phyloP scores from a whole-genome alignment of 352 stramenopile species.

The Pythium sp. region DNA sequence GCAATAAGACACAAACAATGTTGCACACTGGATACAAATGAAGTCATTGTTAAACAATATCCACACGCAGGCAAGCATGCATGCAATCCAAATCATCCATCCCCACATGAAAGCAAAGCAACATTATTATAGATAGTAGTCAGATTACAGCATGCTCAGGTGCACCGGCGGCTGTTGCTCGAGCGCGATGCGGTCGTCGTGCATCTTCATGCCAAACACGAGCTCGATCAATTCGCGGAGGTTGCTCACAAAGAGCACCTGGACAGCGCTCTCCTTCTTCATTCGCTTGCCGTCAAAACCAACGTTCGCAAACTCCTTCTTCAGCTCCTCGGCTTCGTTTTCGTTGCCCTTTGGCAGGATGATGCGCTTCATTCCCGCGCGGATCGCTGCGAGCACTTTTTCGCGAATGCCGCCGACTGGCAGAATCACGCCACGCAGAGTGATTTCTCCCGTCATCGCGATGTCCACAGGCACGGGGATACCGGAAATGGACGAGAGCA shows the following conservation, averaged over 20 bases:
- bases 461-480: slow-evolving; percentile 73
- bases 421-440: slow-evolving; percentile 83
- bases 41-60: neutral
- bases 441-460: slow-evolving; percentile 89
- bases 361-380: slow-evolving; percentile 80
- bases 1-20: neutral
- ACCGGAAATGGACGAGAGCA: slow-evolving; percentile 73
- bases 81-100: neutral
- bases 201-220: slow-evolving; percentile 66
- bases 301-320: slow-evolving; percentile 48
- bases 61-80: neutral
- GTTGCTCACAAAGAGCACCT: slow-evolving; percentile 69
- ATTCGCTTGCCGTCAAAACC: slow-evolving; percentile 18
- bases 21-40: neutral
- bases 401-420: slow-evolving; percentile 90
- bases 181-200: slow-evolving; percentile 30
- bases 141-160: slow-evolving; percentile 47
- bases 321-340: slow-evolving; percentile 68
- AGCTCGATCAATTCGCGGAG: slow-evolving; percentile 60
- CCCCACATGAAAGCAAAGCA: neutral
- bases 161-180: slow-evolving; percentile 26
- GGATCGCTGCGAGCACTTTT: slow-evolving; percentile 86
- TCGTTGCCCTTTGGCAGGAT: slow-evolving; percentile 75
- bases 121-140: slow-evolving; percentile 2
- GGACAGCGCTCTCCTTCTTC: slow-evolving; percentile 28